Evolutionary conservation across 1,284 basidiomycete species (phyloP).

Genomic region (Sutorius eximius): DNA sequence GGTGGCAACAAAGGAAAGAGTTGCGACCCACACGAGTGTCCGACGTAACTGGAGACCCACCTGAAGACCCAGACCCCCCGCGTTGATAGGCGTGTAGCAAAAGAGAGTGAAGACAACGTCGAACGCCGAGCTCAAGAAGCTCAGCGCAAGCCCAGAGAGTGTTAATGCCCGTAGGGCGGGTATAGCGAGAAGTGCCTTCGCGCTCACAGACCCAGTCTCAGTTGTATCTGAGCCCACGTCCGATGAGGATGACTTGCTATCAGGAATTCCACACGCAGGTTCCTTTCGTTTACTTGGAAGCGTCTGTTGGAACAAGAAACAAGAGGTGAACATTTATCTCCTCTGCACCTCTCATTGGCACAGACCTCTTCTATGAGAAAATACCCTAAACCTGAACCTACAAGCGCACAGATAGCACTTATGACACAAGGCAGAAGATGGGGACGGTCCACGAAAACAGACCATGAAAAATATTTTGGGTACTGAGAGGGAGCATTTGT

Average conservation of each 20-base stretch:
- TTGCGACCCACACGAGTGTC: too few relatives aligned
- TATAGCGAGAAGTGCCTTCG: conserved; percentile 43
- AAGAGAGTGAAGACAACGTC: conserved; percentile 65
- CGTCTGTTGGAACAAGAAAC: conserved; percentile 32
- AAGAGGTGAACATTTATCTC: neutral
- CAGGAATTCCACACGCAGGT: neutral
- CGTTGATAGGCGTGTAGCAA: conserved; percentile 54
- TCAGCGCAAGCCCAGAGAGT: conserved; percentile 52
- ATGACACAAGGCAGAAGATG: conserved; percentile 57
- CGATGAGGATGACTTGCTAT: neutral
- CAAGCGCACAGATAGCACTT: conserved; percentile 40
- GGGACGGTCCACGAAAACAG: conserved; percentile 48
- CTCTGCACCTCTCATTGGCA: too few relatives aligned
- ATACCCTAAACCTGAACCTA: conserved; percentile 43
- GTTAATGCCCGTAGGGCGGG: conserved; percentile 52
- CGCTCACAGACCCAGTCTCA: conserved; percentile 12
- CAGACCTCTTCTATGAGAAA: conserved; percentile 54
- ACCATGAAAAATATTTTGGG: conserved; percentile 43
- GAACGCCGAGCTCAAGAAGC: conserved; percentile 56
- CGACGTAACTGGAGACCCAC: conserved; percentile 34
- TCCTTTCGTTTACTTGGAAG: conserved; percentile 37
- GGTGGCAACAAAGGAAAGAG: neutral
- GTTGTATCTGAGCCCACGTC: neutral
- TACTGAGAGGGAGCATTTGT: conserved; percentile 52
- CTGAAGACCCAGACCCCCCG: conserved; percentile 55